Conservation (phyloP, 345 rosid genomes). For the Barbarea vulgaris region DNA sequence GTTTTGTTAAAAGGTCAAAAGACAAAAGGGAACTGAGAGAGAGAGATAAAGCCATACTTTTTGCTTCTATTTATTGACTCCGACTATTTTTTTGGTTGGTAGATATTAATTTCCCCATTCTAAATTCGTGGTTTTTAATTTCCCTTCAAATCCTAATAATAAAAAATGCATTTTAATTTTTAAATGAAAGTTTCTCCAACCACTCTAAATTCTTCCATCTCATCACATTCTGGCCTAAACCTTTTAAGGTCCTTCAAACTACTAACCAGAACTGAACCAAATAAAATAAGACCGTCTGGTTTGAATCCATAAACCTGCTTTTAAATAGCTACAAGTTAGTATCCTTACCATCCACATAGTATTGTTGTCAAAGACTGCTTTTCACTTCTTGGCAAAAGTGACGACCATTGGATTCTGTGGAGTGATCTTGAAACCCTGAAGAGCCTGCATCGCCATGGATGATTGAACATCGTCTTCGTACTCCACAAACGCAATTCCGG, state of each 20-base stretch:
- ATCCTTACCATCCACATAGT: constrained; percentile 15
- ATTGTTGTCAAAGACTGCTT: background rate
- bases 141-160: constrained; percentile 2
- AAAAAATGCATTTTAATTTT: background rate
- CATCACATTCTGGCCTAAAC: constrained; percentile 2
- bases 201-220: background rate
- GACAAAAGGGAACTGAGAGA: constrained; percentile 3
- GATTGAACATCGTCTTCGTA: constrained; percentile 82
- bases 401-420: constrained; percentile 52
- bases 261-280: background rate
- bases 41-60: constrained; percentile 24
- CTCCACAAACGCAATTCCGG: constrained; percentile 89
- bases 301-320: background rate
- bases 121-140: constrained; percentile 33
- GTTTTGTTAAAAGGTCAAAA: constrained; percentile 8
- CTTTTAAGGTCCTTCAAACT: background rate
- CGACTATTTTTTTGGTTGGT: constrained; percentile 41
- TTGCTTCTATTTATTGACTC: constrained; percentile 30
- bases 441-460: constrained; percentile 80
- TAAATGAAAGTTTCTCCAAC: background rate
- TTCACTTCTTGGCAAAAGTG: constrained; percentile 34
- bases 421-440: constrained; percentile 83
- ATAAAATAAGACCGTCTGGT: background rate
- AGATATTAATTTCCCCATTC: constrained; percentile 26
- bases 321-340: constrained; percentile 1